Base-by-base conservation (phyloP, 2,329 filamentous ascomycete species). In the Colletotrichum nymphaeae region DNA sequence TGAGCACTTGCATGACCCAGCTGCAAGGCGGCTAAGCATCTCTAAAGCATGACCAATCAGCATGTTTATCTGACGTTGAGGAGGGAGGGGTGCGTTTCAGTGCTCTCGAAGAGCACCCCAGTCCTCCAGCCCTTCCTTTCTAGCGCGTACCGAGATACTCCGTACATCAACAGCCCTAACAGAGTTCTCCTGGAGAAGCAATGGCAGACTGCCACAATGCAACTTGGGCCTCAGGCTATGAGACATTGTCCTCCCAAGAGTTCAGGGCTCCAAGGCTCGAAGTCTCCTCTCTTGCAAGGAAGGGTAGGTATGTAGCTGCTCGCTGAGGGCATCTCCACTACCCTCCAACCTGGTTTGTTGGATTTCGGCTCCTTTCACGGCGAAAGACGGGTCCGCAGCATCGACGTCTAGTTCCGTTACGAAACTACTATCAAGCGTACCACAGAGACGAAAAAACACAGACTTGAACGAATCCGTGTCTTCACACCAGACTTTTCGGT, bases 21-120 rank as follows among this genome's bases (percentile, higher is more conserved):
- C 66, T 75, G 74, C 74, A 75, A 75, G 73, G 74, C 74, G 74
- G 74, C 74, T 75, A 75, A 75, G 74, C 69, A 75, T 55, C 71
- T 74, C 30, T 63, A 67, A 73, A 70, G 74, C 65, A 63, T 58
- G 35, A 2, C 74, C 73, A 75, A 75, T 75, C 46, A 67, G 16
- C 30, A 16, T 4, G n/a, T 28, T 30, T 28, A 14, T 16, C 26
- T 63, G 42, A 52, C 71, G 35, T 53, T 52, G 32, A 60, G n/a
- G 70, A 52, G 42, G 57, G 73, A 73, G 62, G 67, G 73, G 66
- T 69, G 67, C 52, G 69, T 74, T 74, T 74, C 69, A 74, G 58
- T 64, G 26, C 59, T 35, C 56, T 52, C 22, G n/a, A n/a, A 53
- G 19, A 60, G 28, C 28, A 55, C 35, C 62, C 68, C 42, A 35